These are phyloP conservation scores for Fusarium sp. DNA, from an alignment of 2,329 filamentous ascomycete genomes.

Conservation along the genomic window DNA sequence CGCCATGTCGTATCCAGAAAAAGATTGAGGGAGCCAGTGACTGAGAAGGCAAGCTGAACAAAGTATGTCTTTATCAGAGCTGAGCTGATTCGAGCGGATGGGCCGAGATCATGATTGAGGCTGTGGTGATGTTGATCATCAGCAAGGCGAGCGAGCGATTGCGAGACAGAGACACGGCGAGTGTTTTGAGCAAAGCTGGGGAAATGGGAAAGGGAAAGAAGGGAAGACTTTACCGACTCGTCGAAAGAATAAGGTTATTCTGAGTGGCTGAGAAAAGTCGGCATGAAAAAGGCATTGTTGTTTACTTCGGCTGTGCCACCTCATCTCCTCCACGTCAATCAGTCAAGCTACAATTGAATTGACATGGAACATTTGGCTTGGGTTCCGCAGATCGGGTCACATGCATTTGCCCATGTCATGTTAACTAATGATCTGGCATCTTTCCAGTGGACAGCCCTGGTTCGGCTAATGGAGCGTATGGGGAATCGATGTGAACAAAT, in stretches of 20 bases:
- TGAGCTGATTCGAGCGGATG: not conserved
- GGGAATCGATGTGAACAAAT: slow-evolving; percentile 22
- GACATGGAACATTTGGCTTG: not conserved
- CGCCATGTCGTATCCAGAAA: slow-evolving; percentile 29
- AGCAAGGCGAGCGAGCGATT: not conserved
- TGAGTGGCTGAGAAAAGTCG: slow-evolving; percentile 19
- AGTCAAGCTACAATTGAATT: slow-evolving; percentile 8
- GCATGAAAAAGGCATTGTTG: slow-evolving; percentile 7
- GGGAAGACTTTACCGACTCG: slow-evolving; percentile 1
- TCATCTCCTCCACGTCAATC: slow-evolving; percentile 30
- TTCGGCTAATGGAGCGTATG: slow-evolving; percentile 23
- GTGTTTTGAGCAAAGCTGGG: not conserved
- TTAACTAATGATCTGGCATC: slow-evolving; percentile 37
- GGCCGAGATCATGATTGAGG: not conserved
- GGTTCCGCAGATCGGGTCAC: slow-evolving; percentile 44
- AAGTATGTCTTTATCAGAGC: not conserved
- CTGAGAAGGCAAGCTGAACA: not conserved
- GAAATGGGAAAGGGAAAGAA: not conserved
- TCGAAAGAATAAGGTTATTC: slow-evolving; percentile 8
- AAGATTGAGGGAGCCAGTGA: slow-evolving; percentile 12
- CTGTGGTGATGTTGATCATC: not conserved
- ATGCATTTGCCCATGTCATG: slow-evolving; percentile 41
- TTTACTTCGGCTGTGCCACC: slow-evolving; percentile 27
- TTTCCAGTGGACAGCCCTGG: slow-evolving; percentile 36
- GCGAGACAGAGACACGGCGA: not conserved